Conservation (phyloP, 176 grass and related monocot genomes). For the Rhipidocladum racemiflorum region DNA sequence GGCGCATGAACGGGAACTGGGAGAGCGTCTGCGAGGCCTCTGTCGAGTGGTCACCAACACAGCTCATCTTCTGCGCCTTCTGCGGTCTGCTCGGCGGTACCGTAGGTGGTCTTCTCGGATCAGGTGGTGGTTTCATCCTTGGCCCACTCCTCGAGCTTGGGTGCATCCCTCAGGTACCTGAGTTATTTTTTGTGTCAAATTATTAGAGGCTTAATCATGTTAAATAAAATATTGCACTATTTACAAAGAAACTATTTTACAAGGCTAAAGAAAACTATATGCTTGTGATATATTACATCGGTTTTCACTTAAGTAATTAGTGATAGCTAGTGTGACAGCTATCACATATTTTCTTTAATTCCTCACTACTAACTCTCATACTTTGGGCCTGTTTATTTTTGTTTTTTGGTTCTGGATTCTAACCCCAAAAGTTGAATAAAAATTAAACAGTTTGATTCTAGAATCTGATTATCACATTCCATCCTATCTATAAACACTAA, state of each 20-base stretch:
- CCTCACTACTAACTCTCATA: too few species aligned
- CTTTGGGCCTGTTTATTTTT: too few species aligned
- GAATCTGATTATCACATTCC: too few species aligned
- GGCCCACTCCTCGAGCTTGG: slow-evolving; percentile 96
- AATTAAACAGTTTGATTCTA: too few species aligned
- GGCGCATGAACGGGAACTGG: slow-evolving; percentile 61
- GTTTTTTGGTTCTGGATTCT: too few species aligned
- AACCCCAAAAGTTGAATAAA: too few species aligned
- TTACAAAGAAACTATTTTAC: neutral
- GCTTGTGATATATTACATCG: neutral
- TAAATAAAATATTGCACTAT: neutral
- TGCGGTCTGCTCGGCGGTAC: slow-evolving; percentile 85
- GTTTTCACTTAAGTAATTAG: neutral
- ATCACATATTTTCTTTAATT: neutral
- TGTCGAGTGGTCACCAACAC: slow-evolving; percentile 74
- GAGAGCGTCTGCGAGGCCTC: slow-evolving; percentile 90
- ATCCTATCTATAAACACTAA: too few species aligned
- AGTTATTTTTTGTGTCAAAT: neutral
- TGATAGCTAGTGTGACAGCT: neutral
- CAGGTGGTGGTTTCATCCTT: slow-evolving; percentile 92
- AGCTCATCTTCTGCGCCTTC: slow-evolving; percentile 82
- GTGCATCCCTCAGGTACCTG: slow-evolving; percentile 86
- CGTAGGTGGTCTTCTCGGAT: slow-evolving; percentile 87
- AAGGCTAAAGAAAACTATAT: neutral
- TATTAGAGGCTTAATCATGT: neutral